Evolutionary conservation across 2,329 filamentous ascomycete species (phyloP).

Genomic region (Fusarium miscanthi): DNA sequence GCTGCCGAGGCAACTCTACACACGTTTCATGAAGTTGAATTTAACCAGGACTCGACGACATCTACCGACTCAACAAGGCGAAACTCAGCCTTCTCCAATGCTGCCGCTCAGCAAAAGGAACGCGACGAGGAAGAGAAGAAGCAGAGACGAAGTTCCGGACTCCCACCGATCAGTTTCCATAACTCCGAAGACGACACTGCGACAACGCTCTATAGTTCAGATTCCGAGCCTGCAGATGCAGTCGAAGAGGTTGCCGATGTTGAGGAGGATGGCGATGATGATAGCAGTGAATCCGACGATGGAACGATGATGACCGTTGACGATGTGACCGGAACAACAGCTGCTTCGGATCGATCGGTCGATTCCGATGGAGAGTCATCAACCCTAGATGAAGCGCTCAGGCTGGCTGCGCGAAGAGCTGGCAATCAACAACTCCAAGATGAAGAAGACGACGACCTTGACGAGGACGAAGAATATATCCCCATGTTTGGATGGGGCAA

Average conservation of each 20-base stretch:
- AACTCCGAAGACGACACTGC: conserved; percentile 73
- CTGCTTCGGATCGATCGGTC: conserved; percentile 67
- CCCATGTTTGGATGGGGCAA: conserved; percentile 81
- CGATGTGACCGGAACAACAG: conserved; percentile 76
- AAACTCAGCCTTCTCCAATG: conserved; percentile 61
- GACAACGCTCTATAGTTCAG: conserved; percentile 81
- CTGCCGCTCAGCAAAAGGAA: conserved; percentile 60
- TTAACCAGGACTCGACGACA: conserved; percentile 86
- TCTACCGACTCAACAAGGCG: conserved; percentile 81
- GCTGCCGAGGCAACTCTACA: conserved; percentile 97
- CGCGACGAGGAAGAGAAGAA: conserved; percentile 70
- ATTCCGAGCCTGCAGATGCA: conserved; percentile 67
- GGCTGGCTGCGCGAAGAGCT: conserved; percentile 79
- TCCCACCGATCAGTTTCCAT: conserved; percentile 72
- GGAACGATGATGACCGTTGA: conserved; percentile 87
- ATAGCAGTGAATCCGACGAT: conserved; percentile 73
- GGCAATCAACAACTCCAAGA: conserved; percentile 76
- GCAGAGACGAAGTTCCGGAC: conserved; percentile 72
- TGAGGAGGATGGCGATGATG: conserved; percentile 58
- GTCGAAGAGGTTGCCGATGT: conserved; percentile 67
- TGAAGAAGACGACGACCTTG: conserved; percentile 62
- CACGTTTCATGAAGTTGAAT: conserved; percentile 95
- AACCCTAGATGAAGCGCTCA: conserved; percentile 80
- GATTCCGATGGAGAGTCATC: conserved; percentile 75
- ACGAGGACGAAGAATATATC: conserved; percentile 75